Evolutionary conservation across 495 filamentous ascomycete genomes (phyloP), one percentile per base, ranked within the genome.

Genomic region (Annulohypoxylon stygium): DNA sequence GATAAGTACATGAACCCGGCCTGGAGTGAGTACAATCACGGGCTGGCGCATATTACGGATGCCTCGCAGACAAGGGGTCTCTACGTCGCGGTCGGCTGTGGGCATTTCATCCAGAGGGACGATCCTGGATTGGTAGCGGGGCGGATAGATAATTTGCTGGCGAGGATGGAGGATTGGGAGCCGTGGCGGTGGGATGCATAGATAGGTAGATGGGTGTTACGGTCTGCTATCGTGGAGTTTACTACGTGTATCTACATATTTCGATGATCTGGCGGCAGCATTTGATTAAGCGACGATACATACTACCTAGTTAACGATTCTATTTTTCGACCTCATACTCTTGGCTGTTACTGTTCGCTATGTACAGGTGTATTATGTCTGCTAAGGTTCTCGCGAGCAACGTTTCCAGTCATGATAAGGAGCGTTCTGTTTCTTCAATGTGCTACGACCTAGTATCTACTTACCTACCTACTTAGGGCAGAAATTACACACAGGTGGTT

Each of bases 31-130:
- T 91, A 90, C 65, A 91, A 91, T 65, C 78, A 86, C 65, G 88
- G 85, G 0, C 75, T 92, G 43, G 78, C 75, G 4, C 76, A 76
- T 25, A 80, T 91, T 20, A 87, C 85, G 0, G 77, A 78, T 12
- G 58, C 62, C 5, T 79, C 78, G 25, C 79, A 74, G 45, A 81
- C 77, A 57, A 78, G 78, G 4, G 85, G 87, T 0, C 84, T 87
- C 5, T 11, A 82, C 85, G n/a, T n/a, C 53, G 89, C 89, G 0
- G 79, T 81, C 11, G 80, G 80, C 0, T 88, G 88, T 47, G 88
- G 89, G 0, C 88, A 91, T 75, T 91, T 91, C 71, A 83, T 91
- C 36, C 89, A 91, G 72, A 86, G 76, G 70, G 89, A 91, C 70
- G 83, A 87, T 64, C 89, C 89, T 18, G 75, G 51, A n/a, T 83